These are phyloP conservation scores for Sporothrix schenckii DNA, from an alignment of 2,329 filamentous ascomycete species.

Conservation along the genomic window DNA sequence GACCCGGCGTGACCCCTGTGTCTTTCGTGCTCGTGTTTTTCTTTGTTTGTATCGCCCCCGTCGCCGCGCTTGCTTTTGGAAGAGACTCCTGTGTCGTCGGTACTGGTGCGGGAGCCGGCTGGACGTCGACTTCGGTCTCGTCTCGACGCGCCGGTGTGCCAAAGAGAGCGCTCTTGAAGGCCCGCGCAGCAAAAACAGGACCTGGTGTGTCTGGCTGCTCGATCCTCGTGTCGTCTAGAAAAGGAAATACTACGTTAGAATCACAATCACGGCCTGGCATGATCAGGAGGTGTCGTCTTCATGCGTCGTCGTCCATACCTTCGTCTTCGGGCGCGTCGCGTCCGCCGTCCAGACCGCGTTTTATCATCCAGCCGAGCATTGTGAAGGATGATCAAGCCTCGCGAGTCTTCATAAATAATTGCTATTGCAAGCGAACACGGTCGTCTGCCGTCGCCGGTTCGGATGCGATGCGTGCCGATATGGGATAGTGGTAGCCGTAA, in stretches of 20 bases:
- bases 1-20: slow-evolving; percentile 26
- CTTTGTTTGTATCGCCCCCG: slow-evolving; percentile 27
- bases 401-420: not conserved
- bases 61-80: not conserved
- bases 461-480: slow-evolving; percentile 5
- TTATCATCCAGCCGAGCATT: slow-evolving; percentile 66
- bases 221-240: slow-evolving; percentile 50
- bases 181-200: slow-evolving; percentile 67
- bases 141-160: slow-evolving; percentile 56
- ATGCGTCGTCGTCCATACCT: slow-evolving; percentile 28
- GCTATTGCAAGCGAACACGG: not conserved
- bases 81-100: slow-evolving; percentile 44
- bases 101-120: slow-evolving; percentile 21
- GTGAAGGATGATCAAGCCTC: slow-evolving; percentile 18
- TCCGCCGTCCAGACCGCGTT: slow-evolving; percentile 46
- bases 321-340: slow-evolving; percentile 35
- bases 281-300: not conserved
- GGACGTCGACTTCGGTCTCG: slow-evolving; percentile 27
- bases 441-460: not conserved
- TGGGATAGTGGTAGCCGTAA: slow-evolving; percentile 4
- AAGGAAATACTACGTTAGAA: slow-evolving; percentile 12
- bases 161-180: slow-evolving; percentile 65
- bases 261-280: not conserved
- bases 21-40: slow-evolving; percentile 36
- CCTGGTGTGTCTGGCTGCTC: slow-evolving; percentile 67